Base-by-base conservation (phyloP, 495 filamentous ascomycete genomes). In the Neurospora sp. region DNA sequence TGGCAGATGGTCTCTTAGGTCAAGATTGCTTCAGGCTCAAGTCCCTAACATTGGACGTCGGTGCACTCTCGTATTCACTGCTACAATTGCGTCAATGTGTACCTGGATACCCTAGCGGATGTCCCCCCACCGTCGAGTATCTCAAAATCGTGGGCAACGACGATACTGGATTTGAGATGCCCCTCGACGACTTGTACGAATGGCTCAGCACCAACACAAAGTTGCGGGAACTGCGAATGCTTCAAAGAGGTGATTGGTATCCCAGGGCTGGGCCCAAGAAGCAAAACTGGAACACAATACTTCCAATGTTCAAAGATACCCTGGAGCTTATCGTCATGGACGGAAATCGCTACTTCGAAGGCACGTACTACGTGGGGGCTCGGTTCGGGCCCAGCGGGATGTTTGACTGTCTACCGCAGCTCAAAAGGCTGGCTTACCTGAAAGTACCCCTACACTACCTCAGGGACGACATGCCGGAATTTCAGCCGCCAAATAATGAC, bases 331-430 rank as follows among this genome's bases (percentile, higher is more conserved):
- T 49, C 20, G 1, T 49, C 3, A 11, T 49, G 8, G 44, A 49
- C 9, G n/a, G 44, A 8, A 23, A 23, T 23, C 18, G 20, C 1
- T 49, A 5, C 20, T 5, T 0, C 0, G 44, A 49, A 49, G 44
- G 44, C 0, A 1, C 10, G 3, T 0, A 5, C 0, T 20, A n/a
- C 44, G 0, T 1, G 1, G 44, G 20, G 1, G 1, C 0, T n/a
- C 18, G 44, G n/a, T 49, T 49, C 2, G 44, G 44, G 16, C 44
- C n/a, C 8, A 12, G n/a, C 1, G n/a, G 44, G 44, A 46, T 20
- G n/a, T n/a, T 46, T n/a, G 44, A 46, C 18, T 46, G 44, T 0
- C 9, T 46, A 20, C 44, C 8, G 0, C 44, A 46, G 44, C 8
- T 20, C 18, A 46, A 46, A 0, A 46, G 2, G 44, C 8, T 46